Evolutionary conservation across 768 basidiomycete genomes (phyloP).

Genomic region (Suillus fuscotomentosus): DNA sequence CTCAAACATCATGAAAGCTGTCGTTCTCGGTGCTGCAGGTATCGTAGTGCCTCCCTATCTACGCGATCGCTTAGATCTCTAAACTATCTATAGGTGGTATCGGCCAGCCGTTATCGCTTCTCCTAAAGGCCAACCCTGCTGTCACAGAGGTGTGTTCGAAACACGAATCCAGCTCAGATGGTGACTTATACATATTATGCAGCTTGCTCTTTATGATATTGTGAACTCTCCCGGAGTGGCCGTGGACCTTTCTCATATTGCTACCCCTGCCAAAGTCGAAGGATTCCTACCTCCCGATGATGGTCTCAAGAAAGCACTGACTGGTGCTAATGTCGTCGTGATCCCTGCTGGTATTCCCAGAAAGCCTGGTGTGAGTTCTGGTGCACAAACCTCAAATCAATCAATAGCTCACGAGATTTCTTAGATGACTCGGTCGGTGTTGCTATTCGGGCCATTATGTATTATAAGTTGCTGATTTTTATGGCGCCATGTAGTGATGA

Average conservation of each 20-base stretch:
- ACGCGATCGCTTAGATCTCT: constrained; percentile 1
- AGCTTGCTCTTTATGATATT: constrained; percentile 94
- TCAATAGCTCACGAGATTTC: not conserved
- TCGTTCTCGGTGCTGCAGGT: constrained; percentile 97
- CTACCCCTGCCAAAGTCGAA: constrained; percentile 80
- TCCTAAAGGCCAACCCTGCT: constrained; percentile 83
- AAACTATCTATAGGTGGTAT: constrained; percentile 69
- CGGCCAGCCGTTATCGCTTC: constrained; percentile 91
- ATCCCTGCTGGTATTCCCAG: constrained; percentile 97
- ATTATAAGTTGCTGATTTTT: constrained; percentile 2
- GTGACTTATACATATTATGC: constrained; percentile 7
- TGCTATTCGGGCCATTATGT: constrained; percentile 6
- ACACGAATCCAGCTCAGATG: constrained; percentile 1
- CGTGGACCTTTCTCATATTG: constrained; percentile 91
- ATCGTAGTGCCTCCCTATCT: constrained; percentile 13
- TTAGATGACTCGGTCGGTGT: constrained; percentile 51
- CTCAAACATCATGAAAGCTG: constrained; percentile 59
- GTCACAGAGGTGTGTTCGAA: constrained; percentile 62
- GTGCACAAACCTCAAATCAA: constrained; percentile 1
- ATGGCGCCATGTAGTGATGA: constrained; percentile 64
- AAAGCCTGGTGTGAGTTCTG: constrained; percentile 79
- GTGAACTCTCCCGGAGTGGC: constrained; percentile 97
- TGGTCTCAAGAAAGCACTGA: constrained; percentile 79
- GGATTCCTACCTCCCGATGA: constrained; percentile 81
- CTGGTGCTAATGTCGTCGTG: constrained; percentile 85